Evolutionary conservation across 768 basidiomycete genomes (phyloP).

Genomic region (Nidularia pulvinata): DNA sequence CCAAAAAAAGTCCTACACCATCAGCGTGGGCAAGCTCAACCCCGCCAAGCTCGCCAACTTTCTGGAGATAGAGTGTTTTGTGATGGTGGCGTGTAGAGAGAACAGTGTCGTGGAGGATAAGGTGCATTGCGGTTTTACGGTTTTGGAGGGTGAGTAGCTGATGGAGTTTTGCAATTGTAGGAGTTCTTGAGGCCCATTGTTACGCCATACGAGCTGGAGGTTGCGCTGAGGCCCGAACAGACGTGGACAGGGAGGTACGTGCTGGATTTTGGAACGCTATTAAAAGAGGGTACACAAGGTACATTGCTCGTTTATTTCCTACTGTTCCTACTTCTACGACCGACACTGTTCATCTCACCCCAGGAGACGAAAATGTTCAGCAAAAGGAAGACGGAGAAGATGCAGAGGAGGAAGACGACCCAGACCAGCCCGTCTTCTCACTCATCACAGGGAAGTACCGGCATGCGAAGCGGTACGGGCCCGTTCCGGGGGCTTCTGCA

Average conservation of each 20-base stretch:
- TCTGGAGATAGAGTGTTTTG: conserved; percentile 94
- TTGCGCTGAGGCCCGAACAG: conserved; percentile 72
- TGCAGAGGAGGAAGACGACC: conserved; percentile 44
- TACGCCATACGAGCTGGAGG: conserved; percentile 88
- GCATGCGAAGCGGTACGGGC: conserved; percentile 68
- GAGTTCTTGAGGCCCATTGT: conserved; percentile 92
- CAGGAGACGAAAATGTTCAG: conserved; percentile 19
- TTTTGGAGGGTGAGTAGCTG: too few relatives aligned
- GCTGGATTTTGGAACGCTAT: conserved; percentile 69
- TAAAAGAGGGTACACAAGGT: conserved; percentile 22
- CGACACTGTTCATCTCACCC: not conserved
- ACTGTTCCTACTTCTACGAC: not conserved
- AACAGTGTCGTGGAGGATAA: conserved; percentile 75
- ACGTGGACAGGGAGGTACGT: conserved; percentile 81
- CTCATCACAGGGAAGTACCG: conserved; percentile 86
- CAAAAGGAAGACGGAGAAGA: conserved; percentile 28
- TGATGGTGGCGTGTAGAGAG: conserved; percentile 93
- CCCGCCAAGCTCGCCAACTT: conserved; percentile 97
- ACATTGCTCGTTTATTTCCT: not conserved
- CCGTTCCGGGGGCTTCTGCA: conserved; percentile 6
- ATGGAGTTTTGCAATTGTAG: conserved; percentile 27
- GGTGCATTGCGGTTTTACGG: too few relatives aligned
- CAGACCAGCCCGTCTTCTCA: conserved; percentile 82
- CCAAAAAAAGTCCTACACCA: conserved; percentile 91
- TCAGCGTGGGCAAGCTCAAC: conserved; percentile 94